Evolutionary conservation across 345 rosid genomes (phyloP).

Genomic region (Syzygium aqueum): DNA sequence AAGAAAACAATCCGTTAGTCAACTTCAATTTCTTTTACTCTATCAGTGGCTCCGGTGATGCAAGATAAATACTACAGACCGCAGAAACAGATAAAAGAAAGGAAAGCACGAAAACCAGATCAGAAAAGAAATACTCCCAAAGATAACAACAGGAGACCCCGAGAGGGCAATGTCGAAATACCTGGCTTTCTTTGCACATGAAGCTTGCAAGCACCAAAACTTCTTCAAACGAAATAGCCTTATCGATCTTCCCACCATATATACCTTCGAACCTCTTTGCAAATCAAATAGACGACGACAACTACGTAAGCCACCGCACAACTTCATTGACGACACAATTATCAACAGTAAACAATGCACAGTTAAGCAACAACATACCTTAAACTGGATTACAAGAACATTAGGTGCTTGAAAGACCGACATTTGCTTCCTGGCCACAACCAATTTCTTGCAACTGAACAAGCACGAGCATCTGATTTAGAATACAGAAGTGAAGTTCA

Average conservation of each 20-base stretch:
- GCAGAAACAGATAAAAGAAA: neutral
- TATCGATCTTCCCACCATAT: constrained; percentile 83
- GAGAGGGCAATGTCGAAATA: constrained; percentile 7
- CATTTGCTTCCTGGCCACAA: constrained; percentile 94
- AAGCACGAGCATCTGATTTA: constrained; percentile 15
- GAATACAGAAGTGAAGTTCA: neutral
- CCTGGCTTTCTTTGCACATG: constrained; percentile 91
- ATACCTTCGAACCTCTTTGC: constrained; percentile 88
- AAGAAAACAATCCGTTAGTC: neutral
- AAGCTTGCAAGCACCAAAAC: constrained; percentile 70
- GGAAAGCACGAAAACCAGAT: neutral
- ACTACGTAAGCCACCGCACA: neutral
- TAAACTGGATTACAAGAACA: constrained; percentile 86
- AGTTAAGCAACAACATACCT: constrained; percentile 32
- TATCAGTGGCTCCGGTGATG: neutral
- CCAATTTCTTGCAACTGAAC: constrained; percentile 91
- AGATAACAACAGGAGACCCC: neutral
- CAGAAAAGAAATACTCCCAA: neutral
- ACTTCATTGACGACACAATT: neutral
- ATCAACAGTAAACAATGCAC: neutral
- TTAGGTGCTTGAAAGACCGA: constrained; percentile 83
- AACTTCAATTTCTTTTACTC: neutral
- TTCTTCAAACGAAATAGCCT: constrained; percentile 68
- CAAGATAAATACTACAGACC: neutral
- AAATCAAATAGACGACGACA: neutral